A percentile compares a stretch with the other conserved stretches of the same genome.
Evolutionary conservation across 2,329 filamentous ascomycete genomes (phyloP).

Genomic region (Pyricularia sp.): DNA sequence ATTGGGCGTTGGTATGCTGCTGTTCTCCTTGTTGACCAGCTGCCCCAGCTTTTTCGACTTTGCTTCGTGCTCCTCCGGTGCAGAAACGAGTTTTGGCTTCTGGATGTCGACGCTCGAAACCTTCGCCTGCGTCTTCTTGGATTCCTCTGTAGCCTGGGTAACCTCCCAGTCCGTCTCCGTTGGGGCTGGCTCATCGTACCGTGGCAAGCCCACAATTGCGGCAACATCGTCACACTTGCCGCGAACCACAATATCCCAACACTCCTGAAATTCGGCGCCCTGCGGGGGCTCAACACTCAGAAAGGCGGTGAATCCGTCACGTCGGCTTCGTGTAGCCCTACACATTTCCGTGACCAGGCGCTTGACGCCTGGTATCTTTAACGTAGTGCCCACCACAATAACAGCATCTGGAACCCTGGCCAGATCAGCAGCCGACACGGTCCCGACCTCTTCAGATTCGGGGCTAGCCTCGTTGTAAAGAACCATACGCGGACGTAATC

Average conservation of each 20-base stretch:
- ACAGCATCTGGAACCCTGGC: slow-evolving; percentile 81
- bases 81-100: neutral
- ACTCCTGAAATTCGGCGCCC: slow-evolving; percentile 77
- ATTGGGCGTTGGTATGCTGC: slow-evolving; percentile 47
- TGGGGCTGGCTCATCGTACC: slow-evolving; percentile 40
- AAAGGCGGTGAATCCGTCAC: slow-evolving; percentile 84
- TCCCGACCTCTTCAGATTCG: slow-evolving; percentile 91
- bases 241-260: slow-evolving; percentile 85
- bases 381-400: slow-evolving; percentile 87
- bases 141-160: slow-evolving; percentile 1
- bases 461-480: slow-evolving; percentile 97
- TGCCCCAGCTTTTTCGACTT: slow-evolving; percentile 23
- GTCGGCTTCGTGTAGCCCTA: slow-evolving; percentile 69
- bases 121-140: neutral
- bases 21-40: slow-evolving; percentile 31
- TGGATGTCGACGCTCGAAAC: neutral
- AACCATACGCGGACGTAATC: slow-evolving; percentile 84
- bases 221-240: slow-evolving; percentile 87
- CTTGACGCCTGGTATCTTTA: slow-evolving; percentile 90
- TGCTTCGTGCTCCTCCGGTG: slow-evolving; percentile 14
- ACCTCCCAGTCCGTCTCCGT: slow-evolving; percentile 28
- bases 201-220: slow-evolving; percentile 53
- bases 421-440: slow-evolving; percentile 78
- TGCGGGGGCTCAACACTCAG: slow-evolving; percentile 86
- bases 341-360: slow-evolving; percentile 88